Evolutionary conservation across 495 filamentous ascomycete genomes (phyloP), one percentile per base, ranked within the genome.

Genomic region (Penicillium macrosclerotiorum): DNA sequence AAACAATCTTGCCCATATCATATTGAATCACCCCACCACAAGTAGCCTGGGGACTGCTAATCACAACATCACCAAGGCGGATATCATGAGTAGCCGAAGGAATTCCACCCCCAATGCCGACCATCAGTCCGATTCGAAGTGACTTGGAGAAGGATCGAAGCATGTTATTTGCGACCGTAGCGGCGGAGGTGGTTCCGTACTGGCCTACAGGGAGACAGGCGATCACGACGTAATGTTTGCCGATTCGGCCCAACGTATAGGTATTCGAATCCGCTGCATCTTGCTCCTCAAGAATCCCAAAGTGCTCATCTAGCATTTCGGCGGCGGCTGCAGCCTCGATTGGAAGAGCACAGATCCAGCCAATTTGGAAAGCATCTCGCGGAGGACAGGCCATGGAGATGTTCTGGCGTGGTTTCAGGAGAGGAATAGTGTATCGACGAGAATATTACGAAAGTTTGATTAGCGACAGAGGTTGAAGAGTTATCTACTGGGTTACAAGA

Each of bases 231-330:
- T 72, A 60, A 48, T 78, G 70, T 20, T 54, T 56, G 5, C 62
- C 64, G 25, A 76, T 70, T 42, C 57, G 58, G 12, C 72, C 74
- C 5, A 76, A 41, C 1, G 51, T 64, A 41, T 75, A 77, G 11
- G 51, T 47, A 41, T 75, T 75, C 14, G 51, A 22, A 45, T 75
- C 51, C 24, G 51, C 17, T 20, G 35, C 12, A 33, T 49, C 40
- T 34, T 63, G 48, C 12, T 55, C 49, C 0, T 50, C 42, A 14
- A 68, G 52, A n/a, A 26, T 9, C 5, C 51, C 52, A 50, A 77
- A 68, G 8, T 63, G 44, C 45, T 72, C 67, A 45, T 83, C 77
- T 2, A 82, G 65, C 52, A 76, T 68, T 13, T 57, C 57, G 19
- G 30, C 34, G 2, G 70, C 76, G 1, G 76, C 77, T n/a, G 69